These are phyloP conservation scores for Tricholomella constricta DNA, from an alignment of 768 basidiomycete species.

Conservation along the genomic window DNA sequence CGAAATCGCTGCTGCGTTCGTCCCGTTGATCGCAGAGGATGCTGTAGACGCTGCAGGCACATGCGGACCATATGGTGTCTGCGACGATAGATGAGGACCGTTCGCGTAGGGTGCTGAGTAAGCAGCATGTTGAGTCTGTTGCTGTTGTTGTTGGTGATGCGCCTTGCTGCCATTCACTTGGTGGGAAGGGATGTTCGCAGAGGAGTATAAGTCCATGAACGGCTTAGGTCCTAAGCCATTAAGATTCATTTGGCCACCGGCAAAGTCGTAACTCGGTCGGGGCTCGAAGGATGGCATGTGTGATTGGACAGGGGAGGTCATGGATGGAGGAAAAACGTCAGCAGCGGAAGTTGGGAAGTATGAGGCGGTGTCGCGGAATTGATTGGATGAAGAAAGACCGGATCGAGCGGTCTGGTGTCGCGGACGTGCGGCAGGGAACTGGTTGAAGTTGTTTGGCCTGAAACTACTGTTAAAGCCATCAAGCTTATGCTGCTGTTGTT, in stretches of 20 bases:
- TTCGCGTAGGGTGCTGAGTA: conserved; percentile 30
- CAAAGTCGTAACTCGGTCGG: conserved; percentile 37
- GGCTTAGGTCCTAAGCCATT: conserved; percentile 29
- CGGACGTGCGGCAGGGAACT: conserved; percentile 41
- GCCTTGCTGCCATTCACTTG: conserved; percentile 23
- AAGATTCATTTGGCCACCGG: conserved; percentile 23
- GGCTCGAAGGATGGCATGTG: conserved; percentile 40
- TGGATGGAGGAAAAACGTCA: conserved; percentile 38
- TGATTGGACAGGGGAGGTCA: conserved; percentile 42
- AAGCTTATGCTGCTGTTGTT: conserved; percentile 32
- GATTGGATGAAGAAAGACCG: conserved; percentile 32
- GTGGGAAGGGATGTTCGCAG: conserved; percentile 22
- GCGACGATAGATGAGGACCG: conserved; percentile 59
- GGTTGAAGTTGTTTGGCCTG: conserved; percentile 32
- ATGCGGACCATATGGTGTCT: conserved; percentile 77
- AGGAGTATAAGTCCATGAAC: conserved; percentile 31
- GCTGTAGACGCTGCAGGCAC: conserved; percentile 42
- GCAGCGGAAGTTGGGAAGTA: conserved; percentile 32
- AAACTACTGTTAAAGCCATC: conserved; percentile 36
- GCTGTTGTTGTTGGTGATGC: conserved; percentile 25
- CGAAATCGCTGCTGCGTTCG: conserved; percentile 18
- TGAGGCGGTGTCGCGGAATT: conserved; percentile 36
- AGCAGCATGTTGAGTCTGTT: conserved; percentile 31
- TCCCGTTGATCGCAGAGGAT: conserved; percentile 21
- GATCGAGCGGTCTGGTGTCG: conserved; percentile 40